Base-by-base conservation (phyloP, 2,329 filamentous ascomycete species). In the Fulvia fulva region DNA sequence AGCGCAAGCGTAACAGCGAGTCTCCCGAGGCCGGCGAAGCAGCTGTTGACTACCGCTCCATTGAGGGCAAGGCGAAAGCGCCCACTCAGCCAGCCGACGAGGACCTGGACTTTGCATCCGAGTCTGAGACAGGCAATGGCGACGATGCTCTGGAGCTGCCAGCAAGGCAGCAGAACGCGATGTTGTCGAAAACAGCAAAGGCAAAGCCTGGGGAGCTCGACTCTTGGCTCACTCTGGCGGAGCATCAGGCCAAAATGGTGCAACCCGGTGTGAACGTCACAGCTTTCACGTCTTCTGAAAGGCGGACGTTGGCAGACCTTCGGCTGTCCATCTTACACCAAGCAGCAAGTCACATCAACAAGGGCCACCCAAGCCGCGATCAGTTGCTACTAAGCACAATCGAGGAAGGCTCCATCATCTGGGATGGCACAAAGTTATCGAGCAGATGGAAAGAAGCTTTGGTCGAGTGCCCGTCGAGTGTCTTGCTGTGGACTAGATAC, bases 241-340 rank as follows among this genome's bases (percentile, higher is more conserved):
- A 85, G 7, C 86, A 96, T 60, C 93, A 97, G 74, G 85, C 91
- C 61, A 72, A 74, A 1, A 78, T 95, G 56, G 75, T 93, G 44
- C 76, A 77, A 53, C 75, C 78, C 23, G 78, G 78, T 45, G 70
- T 68, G 60, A 77, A 76, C 68, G 79, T 70, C 44, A 78, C 74
- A 41, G 72, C 68, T 28, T 76, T 79, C 23, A 86, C 84, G 0
- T 76, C 78, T 26, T 83, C 86, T 2, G 88, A 94, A 68, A 77
- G 78, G 52, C 82, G 81, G 61, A 87, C 87, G 61, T 83, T 90
- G 55, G 86, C 90, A 3, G 88, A 94, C 63, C 85, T 96, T 56
- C 93, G 90, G 64, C 76, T 96, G 2, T 85, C 87, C 1, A 84
- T 96, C 60, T 89, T 92, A 60, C 85, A 93, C 63, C 86, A 90